Conservation (phyloP, 2,329 filamentous ascomycete genomes). For the Penicillium sp. region DNA sequence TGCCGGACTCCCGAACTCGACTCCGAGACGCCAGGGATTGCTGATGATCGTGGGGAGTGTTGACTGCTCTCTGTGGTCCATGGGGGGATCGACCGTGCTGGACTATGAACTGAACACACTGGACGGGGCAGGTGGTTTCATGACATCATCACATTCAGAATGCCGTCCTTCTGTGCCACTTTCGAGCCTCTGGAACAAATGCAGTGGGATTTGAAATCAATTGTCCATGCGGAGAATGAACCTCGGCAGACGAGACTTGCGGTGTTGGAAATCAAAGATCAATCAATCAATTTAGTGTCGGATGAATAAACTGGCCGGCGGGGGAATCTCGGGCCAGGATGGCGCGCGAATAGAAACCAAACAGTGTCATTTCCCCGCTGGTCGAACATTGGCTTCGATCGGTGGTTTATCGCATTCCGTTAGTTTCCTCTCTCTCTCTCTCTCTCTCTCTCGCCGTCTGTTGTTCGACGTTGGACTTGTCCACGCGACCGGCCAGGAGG, state of each 20-base stretch:
- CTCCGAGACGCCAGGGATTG: background rate
- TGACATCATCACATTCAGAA: background rate
- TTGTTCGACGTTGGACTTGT: background rate
- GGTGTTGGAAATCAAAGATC: background rate
- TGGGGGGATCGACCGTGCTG: background rate
- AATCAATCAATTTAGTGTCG: too few relatives aligned
- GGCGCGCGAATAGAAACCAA: background rate
- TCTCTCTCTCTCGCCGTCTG: background rate
- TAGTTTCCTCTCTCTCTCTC: background rate
- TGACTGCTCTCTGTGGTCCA: background rate
- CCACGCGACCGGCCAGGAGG: background rate
- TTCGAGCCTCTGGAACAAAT: background rate
- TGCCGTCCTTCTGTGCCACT: background rate
- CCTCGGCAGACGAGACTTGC: background rate
- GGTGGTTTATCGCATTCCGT: too few relatives aligned
- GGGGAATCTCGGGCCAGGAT: background rate
- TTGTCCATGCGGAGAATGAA: background rate
- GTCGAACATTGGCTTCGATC: too few relatives aligned
- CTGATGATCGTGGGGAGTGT: background rate
- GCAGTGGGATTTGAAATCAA: background rate
- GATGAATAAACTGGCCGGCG: background rate
- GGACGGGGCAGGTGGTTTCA: background rate
- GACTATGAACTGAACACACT: background rate
- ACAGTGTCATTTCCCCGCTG: too few relatives aligned
- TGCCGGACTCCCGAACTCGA: background rate